phyloP scores from a whole-genome alignment of 768 basidiomycete species.

The Trametes sanguinea region DNA sequence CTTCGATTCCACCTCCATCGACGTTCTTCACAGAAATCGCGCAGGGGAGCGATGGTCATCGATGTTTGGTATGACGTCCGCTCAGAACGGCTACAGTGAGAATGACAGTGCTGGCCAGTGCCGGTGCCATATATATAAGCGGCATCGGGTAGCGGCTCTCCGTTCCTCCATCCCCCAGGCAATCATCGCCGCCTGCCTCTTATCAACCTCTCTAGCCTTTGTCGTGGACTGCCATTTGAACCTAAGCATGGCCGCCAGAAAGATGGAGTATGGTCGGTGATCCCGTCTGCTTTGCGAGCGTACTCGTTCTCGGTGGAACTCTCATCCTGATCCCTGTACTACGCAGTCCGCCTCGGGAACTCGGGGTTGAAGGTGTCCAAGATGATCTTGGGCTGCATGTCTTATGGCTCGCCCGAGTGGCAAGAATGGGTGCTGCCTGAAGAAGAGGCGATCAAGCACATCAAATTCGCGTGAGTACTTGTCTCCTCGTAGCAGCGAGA shows the following conservation, averaged over 20 bases:
- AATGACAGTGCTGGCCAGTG: too few species aligned
- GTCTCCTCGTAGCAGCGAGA: neutral
- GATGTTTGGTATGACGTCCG: too few species aligned
- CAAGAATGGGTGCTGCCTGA: conserved; percentile 41
- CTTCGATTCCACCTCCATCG: too few species aligned
- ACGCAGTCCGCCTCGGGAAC: conserved; percentile 33
- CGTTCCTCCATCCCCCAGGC: neutral
- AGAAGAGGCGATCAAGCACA: conserved; percentile 39
- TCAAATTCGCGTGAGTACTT: conserved; percentile 43
- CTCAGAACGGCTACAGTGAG: too few species aligned
- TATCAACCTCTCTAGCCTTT: too few species aligned
- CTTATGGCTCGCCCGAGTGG: conserved; percentile 37
- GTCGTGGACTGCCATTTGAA: neutral
- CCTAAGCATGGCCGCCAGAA: neutral
- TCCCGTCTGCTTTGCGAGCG: neutral
- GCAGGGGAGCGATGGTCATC: too few species aligned
- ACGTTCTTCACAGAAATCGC: too few species aligned
- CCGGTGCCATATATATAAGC: too few species aligned
- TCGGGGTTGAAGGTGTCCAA: conserved; percentile 34
- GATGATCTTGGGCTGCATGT: conserved; percentile 39
- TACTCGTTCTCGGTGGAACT: too few species aligned
- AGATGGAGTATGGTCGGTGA: conserved; percentile 11
- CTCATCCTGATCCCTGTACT: neutral
- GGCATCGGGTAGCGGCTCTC: too few species aligned
- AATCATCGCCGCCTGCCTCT: neutral